phyloP scores from a whole-genome alignment of 2,329 filamentous ascomycete genomes.

The Trichoderma simmonsii region DNA sequence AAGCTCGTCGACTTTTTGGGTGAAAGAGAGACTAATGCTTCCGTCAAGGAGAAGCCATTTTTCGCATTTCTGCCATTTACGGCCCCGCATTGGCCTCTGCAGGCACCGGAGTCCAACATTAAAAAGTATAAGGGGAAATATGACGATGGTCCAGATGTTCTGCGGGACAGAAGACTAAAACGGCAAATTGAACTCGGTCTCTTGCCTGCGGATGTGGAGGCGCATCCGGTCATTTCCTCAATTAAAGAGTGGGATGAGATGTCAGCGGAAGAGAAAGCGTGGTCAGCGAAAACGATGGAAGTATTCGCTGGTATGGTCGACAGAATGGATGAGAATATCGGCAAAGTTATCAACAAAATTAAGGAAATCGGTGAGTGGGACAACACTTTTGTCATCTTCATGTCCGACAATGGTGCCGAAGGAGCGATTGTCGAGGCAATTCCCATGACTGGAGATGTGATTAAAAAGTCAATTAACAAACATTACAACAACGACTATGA shows the following conservation, averaged over 20 bases:
- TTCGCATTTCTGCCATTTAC: constrained; percentile 61
- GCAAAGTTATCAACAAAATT: constrained; percentile 56
- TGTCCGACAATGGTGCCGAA: constrained; percentile 62
- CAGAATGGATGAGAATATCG: constrained; percentile 57
- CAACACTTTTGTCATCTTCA: constrained; percentile 54
- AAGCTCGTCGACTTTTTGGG: neutral
- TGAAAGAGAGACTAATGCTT: constrained; percentile 28
- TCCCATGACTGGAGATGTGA: constrained; percentile 33
- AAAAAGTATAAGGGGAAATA: constrained; percentile 58
- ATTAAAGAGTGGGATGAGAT: constrained; percentile 47
- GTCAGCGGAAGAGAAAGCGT: constrained; percentile 43
- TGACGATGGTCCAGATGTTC: constrained; percentile 56
- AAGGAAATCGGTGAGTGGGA: constrained; percentile 55
- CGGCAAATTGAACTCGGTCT: constrained; percentile 56
- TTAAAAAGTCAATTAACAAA: constrained; percentile 50
- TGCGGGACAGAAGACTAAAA: constrained; percentile 51
- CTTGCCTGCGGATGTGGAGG: constrained; percentile 47
- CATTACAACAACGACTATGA: constrained; percentile 50
- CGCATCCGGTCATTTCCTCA: constrained; percentile 47
- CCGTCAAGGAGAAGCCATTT: constrained; percentile 43
- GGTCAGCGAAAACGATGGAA: constrained; percentile 56
- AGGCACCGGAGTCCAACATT: constrained; percentile 53
- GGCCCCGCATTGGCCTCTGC: constrained; percentile 62
- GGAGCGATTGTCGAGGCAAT: constrained; percentile 56
- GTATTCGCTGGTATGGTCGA: constrained; percentile 64